Evolutionary conservation across 306 rosid genomes (phyloP), one percentile per base, ranked within the genome.

Genomic region (Castanea mollissima): DNA sequence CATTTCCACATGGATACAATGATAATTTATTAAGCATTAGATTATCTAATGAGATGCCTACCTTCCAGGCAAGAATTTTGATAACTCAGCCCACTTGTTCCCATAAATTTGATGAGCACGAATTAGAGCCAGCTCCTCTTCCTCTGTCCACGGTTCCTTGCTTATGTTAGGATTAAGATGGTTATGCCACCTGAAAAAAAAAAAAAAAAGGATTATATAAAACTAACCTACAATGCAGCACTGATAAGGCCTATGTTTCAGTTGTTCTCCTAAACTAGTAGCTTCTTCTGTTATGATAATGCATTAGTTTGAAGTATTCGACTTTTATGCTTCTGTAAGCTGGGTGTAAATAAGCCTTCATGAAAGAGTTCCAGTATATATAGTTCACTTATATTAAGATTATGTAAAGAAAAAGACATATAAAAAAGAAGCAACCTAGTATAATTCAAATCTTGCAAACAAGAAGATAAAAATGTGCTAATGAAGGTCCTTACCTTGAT

Each of bases 121-220:
- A 72, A 96, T 89, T 67, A 96, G 83, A 84, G 97, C 96, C 76
- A 96, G 69, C 89, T 96, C 99, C 81, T 96, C 99, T 55, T 96
- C 98, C 83, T 88, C 92, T 4, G 98, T 96, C 99, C 99, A 96
- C 78, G 99, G 97, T 78, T 96, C 97, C 86, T 91, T 93, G 85
- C 93, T 96, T 88, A 96, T 96, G 59, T 89, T 76, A 76, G 99
- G 99, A 86, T 96, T 96, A 74, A 96, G 97, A 85, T 96, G 99
- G 89, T 96, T 96, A 77, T 96, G 99, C 99, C 99, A 96, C 93
- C 99, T 96, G 74, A 69, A 76, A 71, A 68, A 23, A 10, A 67
- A 6, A n/a, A 46, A 34, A 67, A 35, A 6, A 35, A 8, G 11
- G 5, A 68, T 19, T 46, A 63, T 68, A n/a, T 32, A 68, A 68